These are phyloP conservation scores for Hymenoscyphus fructigenus DNA, from an alignment of 2,329 filamentous ascomycete genomes.

Conservation along the genomic window DNA sequence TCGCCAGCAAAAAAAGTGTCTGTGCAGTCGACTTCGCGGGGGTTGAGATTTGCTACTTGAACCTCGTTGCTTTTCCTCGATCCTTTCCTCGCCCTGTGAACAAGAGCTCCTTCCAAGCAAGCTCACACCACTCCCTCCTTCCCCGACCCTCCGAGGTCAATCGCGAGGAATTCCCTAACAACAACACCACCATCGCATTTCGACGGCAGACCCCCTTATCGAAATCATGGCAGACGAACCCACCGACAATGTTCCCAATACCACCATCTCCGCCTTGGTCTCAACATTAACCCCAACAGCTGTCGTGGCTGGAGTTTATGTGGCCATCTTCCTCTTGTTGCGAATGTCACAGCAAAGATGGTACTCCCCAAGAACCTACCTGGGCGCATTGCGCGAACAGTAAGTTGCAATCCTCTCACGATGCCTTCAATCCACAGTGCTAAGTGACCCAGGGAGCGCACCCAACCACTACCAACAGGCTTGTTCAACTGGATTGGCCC, in stretches of 20 bases:
- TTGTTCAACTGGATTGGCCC: constrained; percentile 65
- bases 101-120: not conserved
- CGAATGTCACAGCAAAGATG: constrained; percentile 48
- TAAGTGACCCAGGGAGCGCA: constrained; percentile 49
- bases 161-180: not conserved
- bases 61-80: not conserved
- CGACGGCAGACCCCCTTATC: not conserved
- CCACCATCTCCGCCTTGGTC: constrained; percentile 42
- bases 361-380: constrained; percentile 56
- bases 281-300: constrained; percentile 48
- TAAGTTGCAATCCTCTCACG: constrained; percentile 15
- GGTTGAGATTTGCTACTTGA: not conserved
- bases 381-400: constrained; percentile 49
- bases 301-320: constrained; percentile 44
- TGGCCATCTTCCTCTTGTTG: constrained; percentile 49
- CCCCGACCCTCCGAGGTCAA: constrained; percentile 1
- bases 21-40: not conserved
- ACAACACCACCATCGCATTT: not conserved
- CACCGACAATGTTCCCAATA: constrained; percentile 13
- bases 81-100: not conserved
- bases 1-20: not conserved
- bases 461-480: constrained; percentile 58
- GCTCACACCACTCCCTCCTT: not conserved
- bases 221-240: constrained; percentile 14
- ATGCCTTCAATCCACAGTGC: not conserved